phyloP scores from a whole-genome alignment of 139 green algal genomes.

The Picochlorum sp. region DNA sequence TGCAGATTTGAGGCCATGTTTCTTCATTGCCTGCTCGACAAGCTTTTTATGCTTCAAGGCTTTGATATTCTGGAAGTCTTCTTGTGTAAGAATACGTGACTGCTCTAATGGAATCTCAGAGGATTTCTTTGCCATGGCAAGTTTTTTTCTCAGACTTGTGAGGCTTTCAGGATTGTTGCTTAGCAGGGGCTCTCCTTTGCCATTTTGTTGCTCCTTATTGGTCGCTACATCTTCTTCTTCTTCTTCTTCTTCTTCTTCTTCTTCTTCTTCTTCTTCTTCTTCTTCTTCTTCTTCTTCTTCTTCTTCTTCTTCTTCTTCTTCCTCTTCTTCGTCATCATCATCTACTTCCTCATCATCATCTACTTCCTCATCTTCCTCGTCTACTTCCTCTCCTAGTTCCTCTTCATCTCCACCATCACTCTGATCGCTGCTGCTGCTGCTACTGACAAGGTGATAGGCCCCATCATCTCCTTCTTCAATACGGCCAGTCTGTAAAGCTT shows the following conservation, averaged over 20 bases:
- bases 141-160: conserved; percentile 28
- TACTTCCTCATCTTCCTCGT: conserved; percentile 8
- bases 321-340: not conserved
- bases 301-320: conserved; percentile 15
- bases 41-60: conserved; percentile 37
- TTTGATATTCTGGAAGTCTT: conserved; percentile 82
- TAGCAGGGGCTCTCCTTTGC: conserved; percentile 4
- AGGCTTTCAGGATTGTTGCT: conserved; percentile 23
- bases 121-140: conserved; percentile 5
- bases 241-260: conserved; percentile 16
- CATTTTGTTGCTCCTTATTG: not conserved
- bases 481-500: conserved; percentile 33
- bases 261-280: conserved; percentile 15
- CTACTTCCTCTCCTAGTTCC: conserved; percentile 7
- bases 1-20: conserved; percentile 71
- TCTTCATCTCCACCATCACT: not conserved
- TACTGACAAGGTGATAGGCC: conserved; percentile 2
- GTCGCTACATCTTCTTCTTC: conserved; percentile 4
- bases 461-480: conserved; percentile 25
- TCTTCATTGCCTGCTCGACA: conserved; percentile 62
- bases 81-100: conserved; percentile 65
- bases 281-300: conserved; percentile 19
- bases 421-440: no score
- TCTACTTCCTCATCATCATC: conserved; percentile 13
- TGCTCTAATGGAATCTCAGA: conserved; percentile 46